Evolutionary conservation across 2,329 filamentous ascomycete genomes (phyloP).

Genomic region (Cyclaneusma minus): DNA sequence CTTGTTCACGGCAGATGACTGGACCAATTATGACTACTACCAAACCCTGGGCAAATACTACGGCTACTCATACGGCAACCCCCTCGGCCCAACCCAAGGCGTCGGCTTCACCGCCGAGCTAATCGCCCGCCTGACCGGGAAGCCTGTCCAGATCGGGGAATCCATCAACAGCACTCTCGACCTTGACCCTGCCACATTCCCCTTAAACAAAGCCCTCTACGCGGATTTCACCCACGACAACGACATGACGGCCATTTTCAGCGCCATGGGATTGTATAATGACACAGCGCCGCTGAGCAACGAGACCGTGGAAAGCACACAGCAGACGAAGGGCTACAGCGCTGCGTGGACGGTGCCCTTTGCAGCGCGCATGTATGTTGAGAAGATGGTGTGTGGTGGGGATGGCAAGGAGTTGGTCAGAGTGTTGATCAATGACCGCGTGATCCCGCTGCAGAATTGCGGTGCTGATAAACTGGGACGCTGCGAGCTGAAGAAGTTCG

Average conservation of each 20-base stretch:
- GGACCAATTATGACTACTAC: slow-evolving; percentile 68
- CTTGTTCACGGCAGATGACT: slow-evolving; percentile 60
- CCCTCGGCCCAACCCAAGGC: slow-evolving; percentile 69
- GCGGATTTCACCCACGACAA: slow-evolving; percentile 92
- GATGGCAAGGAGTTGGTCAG: slow-evolving; percentile 57
- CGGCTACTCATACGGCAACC: slow-evolving; percentile 60
- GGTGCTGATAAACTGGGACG: slow-evolving; percentile 52
- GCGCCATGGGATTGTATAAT: slow-evolving; percentile 67
- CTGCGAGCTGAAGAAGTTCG: slow-evolving; percentile 54
- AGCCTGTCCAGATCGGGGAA: slow-evolving; percentile 53
- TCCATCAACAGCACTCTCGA: slow-evolving; percentile 69
- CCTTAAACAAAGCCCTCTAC: slow-evolving; percentile 51
- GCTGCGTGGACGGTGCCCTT: slow-evolving; percentile 74
- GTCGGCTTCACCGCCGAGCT: slow-evolving; percentile 83
- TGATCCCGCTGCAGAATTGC: slow-evolving; percentile 58
- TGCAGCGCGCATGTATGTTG: slow-evolving; percentile 65
- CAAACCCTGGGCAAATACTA: slow-evolving; percentile 75
- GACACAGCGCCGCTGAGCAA: slow-evolving; percentile 37
- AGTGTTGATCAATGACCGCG: slow-evolving; percentile 70
- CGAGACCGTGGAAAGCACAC: slow-evolving; percentile 30
- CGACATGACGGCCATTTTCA: slow-evolving; percentile 62
- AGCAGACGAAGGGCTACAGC: slow-evolving; percentile 50
- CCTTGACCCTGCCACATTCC: slow-evolving; percentile 51
- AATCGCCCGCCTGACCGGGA: slow-evolving; percentile 58
- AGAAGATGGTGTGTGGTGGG: slow-evolving; percentile 60